Conservation (phyloP, 768 basidiomycete genomes). For the Polyporus arcularius region DNA sequence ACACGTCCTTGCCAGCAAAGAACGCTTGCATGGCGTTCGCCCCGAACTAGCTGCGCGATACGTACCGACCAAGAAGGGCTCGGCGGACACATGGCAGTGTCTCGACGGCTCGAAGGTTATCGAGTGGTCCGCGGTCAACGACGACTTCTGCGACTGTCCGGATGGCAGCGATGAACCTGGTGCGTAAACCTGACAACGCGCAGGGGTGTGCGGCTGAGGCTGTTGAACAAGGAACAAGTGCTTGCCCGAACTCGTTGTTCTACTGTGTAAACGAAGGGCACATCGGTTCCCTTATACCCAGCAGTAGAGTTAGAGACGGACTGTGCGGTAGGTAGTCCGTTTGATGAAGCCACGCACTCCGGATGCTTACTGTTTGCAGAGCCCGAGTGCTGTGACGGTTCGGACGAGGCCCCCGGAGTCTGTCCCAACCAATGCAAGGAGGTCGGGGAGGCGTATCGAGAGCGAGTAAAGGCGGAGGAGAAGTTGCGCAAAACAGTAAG, state of each 20-base stretch:
- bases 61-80: conserved; percentile 48
- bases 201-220: conserved; percentile 9
- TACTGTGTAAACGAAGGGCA: conserved; percentile 90
- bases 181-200: conserved; percentile 27
- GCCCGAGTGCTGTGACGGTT: conserved; percentile 92
- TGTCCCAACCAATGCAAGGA: conserved; percentile 80
- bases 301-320: conserved; percentile 88
- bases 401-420: conserved; percentile 82
- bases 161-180: conserved; percentile 98
- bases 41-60: conserved; percentile 61
- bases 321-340: conserved; percentile 71
- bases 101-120: conserved; percentile 80
- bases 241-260: conserved; percentile 75
- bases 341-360: neutral
- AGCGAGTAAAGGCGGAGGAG: conserved; percentile 67
- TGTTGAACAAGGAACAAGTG: conserved; percentile 67
- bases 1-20: conserved; percentile 26
- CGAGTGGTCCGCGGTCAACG: conserved; percentile 80
- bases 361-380: conserved; percentile 46
- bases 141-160: conserved; percentile 92
- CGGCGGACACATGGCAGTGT: conserved; percentile 62
- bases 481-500: conserved; percentile 81
- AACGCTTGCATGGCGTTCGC: conserved; percentile 58
- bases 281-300: conserved; percentile 74
- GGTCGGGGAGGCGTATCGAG: conserved; percentile 69